Evolutionary conservation across 768 basidiomycete species (phyloP), one percentile per base, ranked within the genome.

Genomic region (Mycena floridula): DNA sequence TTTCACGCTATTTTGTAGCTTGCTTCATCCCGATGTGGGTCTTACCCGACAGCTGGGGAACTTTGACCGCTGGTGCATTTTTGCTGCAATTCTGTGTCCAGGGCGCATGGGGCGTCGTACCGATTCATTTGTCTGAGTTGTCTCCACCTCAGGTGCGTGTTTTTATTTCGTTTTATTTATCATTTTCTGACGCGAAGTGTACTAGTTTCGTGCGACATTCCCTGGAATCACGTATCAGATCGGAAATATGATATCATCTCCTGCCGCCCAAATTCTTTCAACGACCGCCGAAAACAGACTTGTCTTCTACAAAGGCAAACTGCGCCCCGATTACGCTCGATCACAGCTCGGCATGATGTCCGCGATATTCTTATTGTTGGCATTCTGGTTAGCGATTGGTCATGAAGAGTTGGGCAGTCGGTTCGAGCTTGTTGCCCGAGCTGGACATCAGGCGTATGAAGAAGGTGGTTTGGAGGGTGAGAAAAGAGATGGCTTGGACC

Each of bases 101-200:
- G 55, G 81, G 80, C n/a, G 81, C 79, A 28, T 81, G 79, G 78
- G 79, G 79, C 47, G 72, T 79, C 18, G 76, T 76, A 40, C 80
- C 82, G 8, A 79, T 47, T 50, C 74, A 55, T 7, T 20, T 25
- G 16, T 27, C 16, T 4, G 30, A 13, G 28, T 23, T 35, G 16
- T 28, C 20, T 2, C 4, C 5, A 12, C 15, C n/a, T 3, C 18
- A 15, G 3, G n/a, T n/a, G n/a, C 23, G 5, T 15, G 16, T 18
- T 42, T 73, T 56, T n/a, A n/a, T n/a, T n/a, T n/a, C n/a, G n/a
- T n/a, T n/a, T n/a, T n/a, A n/a, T n/a, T n/a, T n/a, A n/a, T n/a
- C n/a, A n/a, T n/a, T n/a, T n/a, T n/a, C 70, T 82, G 25, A 65
- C 68, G 25, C 77, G 0, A 82, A 82, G 2, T 75, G 78, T 22